Evolutionary conservation across 2,329 filamentous ascomycete species (phyloP).

Genomic region (Zarea fungicola): DNA sequence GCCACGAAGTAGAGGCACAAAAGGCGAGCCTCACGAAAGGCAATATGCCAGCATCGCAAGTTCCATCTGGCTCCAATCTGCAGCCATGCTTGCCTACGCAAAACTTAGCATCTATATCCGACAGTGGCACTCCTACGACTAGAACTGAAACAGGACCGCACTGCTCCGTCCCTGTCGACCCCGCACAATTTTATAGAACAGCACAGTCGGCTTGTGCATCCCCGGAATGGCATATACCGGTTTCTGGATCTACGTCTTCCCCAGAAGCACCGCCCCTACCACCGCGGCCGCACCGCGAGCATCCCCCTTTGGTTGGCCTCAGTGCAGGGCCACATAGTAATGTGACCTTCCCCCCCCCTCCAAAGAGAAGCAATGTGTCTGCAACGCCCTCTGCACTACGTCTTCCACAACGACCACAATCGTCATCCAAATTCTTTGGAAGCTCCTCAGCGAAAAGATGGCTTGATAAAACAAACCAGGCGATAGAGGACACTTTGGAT

Average conservation of each 20-base stretch:
- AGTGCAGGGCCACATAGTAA: conserved; percentile 2
- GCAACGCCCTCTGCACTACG: neutral
- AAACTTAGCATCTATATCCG: too few species aligned
- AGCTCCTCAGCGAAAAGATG: conserved; percentile 30
- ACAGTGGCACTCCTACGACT: too few species aligned
- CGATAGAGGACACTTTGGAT: conserved; percentile 29
- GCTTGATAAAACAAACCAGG: conserved; percentile 30
- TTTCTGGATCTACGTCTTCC: neutral
- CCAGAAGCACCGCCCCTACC: neutral
- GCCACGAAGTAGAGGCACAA: too few species aligned
- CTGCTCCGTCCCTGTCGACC: too few species aligned
- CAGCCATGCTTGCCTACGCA: too few species aligned
- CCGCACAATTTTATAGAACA: too few species aligned
- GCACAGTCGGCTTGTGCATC: neutral
- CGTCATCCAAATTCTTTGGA: conserved; percentile 24
- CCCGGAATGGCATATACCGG: neutral
- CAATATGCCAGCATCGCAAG: too few species aligned
- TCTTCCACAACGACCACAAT: conserved; percentile 6
- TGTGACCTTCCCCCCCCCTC: conserved; percentile 1
- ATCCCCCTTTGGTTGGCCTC: neutral
- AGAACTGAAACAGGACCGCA: too few species aligned
- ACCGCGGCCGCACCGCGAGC: neutral
- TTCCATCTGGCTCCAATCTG: too few species aligned
- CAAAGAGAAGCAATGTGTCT: conserved; percentile 2
- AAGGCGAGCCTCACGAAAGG: too few species aligned